Conservation (phyloP, 305 asterid species). For the Vinca major region DNA sequence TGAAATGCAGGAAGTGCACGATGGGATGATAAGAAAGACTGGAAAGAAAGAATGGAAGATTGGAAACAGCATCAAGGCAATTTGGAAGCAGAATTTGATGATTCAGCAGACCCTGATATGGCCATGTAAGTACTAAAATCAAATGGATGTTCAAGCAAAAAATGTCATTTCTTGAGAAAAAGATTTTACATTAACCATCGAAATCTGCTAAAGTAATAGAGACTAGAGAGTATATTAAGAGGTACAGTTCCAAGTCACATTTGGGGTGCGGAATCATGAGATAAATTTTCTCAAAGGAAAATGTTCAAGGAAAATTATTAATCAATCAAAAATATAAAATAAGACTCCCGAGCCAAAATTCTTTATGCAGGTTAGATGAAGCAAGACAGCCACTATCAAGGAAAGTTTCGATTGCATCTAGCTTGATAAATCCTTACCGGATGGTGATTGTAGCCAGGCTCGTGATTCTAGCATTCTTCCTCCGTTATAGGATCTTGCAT, state of each 20-base stretch:
- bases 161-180: too few species aligned
- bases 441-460: constrained; percentile 87
- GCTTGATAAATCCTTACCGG: constrained; percentile 89
- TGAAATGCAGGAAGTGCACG: constrained; percentile 51
- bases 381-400: constrained; percentile 93
- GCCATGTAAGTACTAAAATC: constrained; percentile 41
- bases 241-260: too few species aligned
- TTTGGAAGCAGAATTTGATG: constrained; percentile 56
- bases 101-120: constrained; percentile 64
- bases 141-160: neutral
- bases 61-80: constrained; percentile 93
- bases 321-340: neutral
- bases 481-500: constrained; percentile 81
- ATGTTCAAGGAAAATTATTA: neutral
- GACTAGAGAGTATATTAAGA: too few species aligned
- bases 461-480: constrained; percentile 65
- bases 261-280: too few species aligned
- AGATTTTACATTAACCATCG: too few species aligned
- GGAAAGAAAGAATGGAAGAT: constrained; percentile 97
- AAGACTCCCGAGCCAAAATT: neutral
- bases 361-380: constrained; percentile 60
- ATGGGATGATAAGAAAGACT: constrained; percentile 84
- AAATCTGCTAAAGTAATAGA: too few species aligned
- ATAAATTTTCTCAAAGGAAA: too few species aligned
- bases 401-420: constrained; percentile 95